Conservation (phyloP, 768 basidiomycete species). For the Glaciozyma antarctica region DNA sequence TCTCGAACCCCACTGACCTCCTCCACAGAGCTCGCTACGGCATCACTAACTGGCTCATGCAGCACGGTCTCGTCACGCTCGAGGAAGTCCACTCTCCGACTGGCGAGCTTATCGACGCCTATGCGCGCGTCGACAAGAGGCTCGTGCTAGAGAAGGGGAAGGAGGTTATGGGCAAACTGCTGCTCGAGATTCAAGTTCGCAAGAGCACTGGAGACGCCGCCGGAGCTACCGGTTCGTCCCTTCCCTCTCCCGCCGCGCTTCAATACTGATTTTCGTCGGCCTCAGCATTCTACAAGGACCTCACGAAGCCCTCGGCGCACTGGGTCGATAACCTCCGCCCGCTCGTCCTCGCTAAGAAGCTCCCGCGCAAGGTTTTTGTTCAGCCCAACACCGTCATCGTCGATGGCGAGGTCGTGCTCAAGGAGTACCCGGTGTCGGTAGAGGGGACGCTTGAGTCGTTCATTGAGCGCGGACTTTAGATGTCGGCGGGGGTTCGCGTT, state of each 20-base stretch:
- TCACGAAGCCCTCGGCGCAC: conserved; percentile 61
- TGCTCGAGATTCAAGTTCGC: conserved; percentile 70
- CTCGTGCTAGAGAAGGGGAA: conserved; percentile 58
- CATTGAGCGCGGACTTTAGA: conserved; percentile 57
- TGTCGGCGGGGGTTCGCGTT: no score
- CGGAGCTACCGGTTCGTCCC: conserved; percentile 9
- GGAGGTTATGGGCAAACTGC: conserved; percentile 59
- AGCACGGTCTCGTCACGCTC: conserved; percentile 57
- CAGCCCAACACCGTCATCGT: conserved; percentile 62
- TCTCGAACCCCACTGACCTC: not conserved
- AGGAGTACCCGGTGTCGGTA: conserved; percentile 57
- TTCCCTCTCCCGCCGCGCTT: not conserved
- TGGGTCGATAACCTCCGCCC: conserved; percentile 71
- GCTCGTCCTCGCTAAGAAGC: conserved; percentile 49
- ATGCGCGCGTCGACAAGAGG: conserved; percentile 63
- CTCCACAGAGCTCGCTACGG: conserved; percentile 69
- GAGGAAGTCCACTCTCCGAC: conserved; percentile 55
- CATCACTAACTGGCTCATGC: conserved; percentile 69
- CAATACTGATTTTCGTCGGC: not conserved
- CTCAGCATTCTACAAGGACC: conserved; percentile 59
- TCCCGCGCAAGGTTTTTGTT: conserved; percentile 78
- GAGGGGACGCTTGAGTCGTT: conserved; percentile 72
- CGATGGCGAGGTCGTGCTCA: conserved; percentile 59
- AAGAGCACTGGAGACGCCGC: conserved; percentile 52
- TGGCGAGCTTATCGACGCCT: conserved; percentile 58